Evolutionary conservation across 495 filamentous ascomycete genomes (phyloP), one percentile per base, ranked within the genome.

Genomic region (Penicilliopsis zonata): DNA sequence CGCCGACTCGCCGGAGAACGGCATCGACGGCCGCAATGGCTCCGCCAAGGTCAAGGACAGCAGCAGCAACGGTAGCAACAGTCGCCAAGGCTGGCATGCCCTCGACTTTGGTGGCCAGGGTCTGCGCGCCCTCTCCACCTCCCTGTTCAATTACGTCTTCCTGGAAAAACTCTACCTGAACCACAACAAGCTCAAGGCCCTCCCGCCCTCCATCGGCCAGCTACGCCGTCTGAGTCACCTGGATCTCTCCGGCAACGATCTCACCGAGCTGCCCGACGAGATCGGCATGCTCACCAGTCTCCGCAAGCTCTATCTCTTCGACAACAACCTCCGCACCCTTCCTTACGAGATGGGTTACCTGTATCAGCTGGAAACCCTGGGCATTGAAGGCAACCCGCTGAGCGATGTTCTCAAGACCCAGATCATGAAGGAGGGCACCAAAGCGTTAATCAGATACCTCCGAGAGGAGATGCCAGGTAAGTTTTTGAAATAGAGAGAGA

Each of bases 71-170:
- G n/a, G n/a, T n/a, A n/a, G n/a, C n/a, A n/a, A n/a, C n/a, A n/a
- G n/a, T n/a, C 63, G 82, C 33, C 86, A 94, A 49, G 78, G 84
- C 43, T 96, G 90, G 90, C 65, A 79, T 44, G 81, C 83, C 26
- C 58, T 99, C 26, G 90, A 99, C 63, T 76, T 95, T 46, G 86
- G 86, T 46, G 90, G 86, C 1, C 92, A 95, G 60, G 87, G 86
- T 18, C 58, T 99, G 18, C 80, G 84, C 42, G 79, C 80, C 23
- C 65, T 96, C 12, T 71, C 86, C 2, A 53, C 71, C 5, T 68
- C 78, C 13, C 61, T 99, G 27, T 99, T 99, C 55, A 61, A 69
- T 38, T 96, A 94, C 57, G 65, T 57, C 12, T 94, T 96, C 52
- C 65, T 96, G 32, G 78, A 80, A 36, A 86, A 86, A 48, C 67